A percentile compares a stretch with the other conserved stretches of the same genome.
Conservation (phyloP, 169 alveolate genomes). For the Plasmodium knowlesi region DNA sequence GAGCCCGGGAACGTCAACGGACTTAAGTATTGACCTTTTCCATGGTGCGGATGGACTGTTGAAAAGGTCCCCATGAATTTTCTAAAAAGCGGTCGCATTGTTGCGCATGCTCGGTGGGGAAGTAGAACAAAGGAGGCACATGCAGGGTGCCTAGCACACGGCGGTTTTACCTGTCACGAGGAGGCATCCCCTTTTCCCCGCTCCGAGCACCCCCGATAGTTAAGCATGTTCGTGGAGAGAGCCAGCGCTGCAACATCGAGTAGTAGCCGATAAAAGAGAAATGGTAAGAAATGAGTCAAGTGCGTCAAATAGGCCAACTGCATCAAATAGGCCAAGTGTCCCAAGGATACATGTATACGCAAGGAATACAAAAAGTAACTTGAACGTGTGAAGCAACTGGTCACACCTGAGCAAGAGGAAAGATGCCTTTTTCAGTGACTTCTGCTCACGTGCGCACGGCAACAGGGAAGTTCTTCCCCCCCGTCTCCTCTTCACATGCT, state of each 20-base stretch:
- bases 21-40: not conserved
- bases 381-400: not conserved
- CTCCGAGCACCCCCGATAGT: not conserved
- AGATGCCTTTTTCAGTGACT: not conserved
- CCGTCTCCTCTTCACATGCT: not conserved
- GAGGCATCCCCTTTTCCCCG: not conserved
- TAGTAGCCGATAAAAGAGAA: not conserved
- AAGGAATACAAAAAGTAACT: not conserved
- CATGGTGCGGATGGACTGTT: not conserved
- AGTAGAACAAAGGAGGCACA: not conserved
- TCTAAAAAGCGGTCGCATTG: not conserved
- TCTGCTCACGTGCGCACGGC: not conserved
- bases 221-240: not conserved
- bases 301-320: too few relatives aligned
- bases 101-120: not conserved
- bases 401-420: not conserved
- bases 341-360: not conserved
- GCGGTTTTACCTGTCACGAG: not conserved
- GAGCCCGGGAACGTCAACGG: slow-evolving; percentile 17
- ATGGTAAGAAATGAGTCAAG: not conserved
- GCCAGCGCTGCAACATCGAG: not conserved
- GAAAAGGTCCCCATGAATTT: not conserved
- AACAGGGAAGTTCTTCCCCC: not conserved
- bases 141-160: not conserved
- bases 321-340: not conserved